Evolutionary conservation across 2,329 filamentous ascomycete genomes (phyloP), one percentile per base, ranked within the genome.

Genomic region (Talaromyces sp.): DNA sequence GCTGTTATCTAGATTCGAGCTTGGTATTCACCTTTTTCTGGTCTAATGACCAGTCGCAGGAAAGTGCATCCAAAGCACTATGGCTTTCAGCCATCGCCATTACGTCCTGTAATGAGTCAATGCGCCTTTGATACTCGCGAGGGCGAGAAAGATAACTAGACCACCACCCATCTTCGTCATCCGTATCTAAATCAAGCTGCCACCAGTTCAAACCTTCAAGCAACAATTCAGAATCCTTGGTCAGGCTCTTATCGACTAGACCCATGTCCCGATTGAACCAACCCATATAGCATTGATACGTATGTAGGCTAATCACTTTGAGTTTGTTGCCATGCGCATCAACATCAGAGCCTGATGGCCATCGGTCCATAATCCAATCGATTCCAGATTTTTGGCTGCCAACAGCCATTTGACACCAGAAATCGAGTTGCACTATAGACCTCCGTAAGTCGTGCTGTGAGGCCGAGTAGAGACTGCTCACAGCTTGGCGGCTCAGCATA

Each of bases 401-500:
- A 10, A 99, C 87, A 0, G 90, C 92, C 78, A 98, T 93, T 75
- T 99, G 95, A 75, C 96, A 99, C 94, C 94, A 99, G 74, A 96
- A 95, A 74, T 96, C 89, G 33, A 99, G 84, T 67, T 98, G 93
- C 64, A 85, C 88, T 58, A 99, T 87, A 2, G 90, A 88, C 24
- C 89, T 92, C 63, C 95, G 88, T 13, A 99, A 79, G 74, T 99
- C 95, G 33, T 84, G 78, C 2, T 83, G 76, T 62, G 90, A 89
- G 14, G 87, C 86, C 62, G 84, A 82, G 72, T 93, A 97, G 2
- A 99, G 83, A 7, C 85, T 81, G 60, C 84, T 82, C 0, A 96
- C 84, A 0, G 91, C 87, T 31, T 85, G 75, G 47, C 92, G 85
- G 45, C 83, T 78, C 13, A 99, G 79, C 1, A 91, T 79, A 76